Evolutionary conservation across 768 basidiomycete species (phyloP).

Genomic region (Panus rudis): DNA sequence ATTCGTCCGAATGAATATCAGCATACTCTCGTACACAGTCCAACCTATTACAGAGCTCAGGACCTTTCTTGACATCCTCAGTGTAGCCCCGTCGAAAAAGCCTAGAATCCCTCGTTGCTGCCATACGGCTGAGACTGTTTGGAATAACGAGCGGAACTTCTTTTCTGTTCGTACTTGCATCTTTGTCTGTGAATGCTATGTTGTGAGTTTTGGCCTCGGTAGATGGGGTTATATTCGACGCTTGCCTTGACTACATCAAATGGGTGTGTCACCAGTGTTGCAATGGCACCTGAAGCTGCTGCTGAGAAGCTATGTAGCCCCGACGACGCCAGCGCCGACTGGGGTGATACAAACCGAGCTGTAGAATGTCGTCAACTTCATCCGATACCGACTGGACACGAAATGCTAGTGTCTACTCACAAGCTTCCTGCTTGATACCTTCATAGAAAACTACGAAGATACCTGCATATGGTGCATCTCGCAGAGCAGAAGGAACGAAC

Average conservation of each 20-base stretch:
- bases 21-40: slow-evolving; percentile 80
- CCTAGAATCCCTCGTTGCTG: slow-evolving; percentile 77
- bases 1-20: slow-evolving; percentile 42
- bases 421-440: slow-evolving; percentile 66
- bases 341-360: slow-evolving; percentile 36
- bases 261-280: slow-evolving; percentile 82
- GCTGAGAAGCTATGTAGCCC: slow-evolving; percentile 59
- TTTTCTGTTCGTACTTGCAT: slow-evolving; percentile 84
- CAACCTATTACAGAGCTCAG: slow-evolving; percentile 87
- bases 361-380: slow-evolving; percentile 9
- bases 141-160: slow-evolving; percentile 9
- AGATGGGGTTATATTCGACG: background rate
- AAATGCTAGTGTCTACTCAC: slow-evolving; percentile 28
- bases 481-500: slow-evolving; percentile 78
- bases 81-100: slow-evolving; percentile 80
- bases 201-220: background rate
- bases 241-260: slow-evolving; percentile 89
- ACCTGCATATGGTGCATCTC: slow-evolving; percentile 93
- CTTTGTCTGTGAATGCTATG: slow-evolving; percentile 57
- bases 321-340: slow-evolving; percentile 39
- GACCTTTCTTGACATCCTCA: slow-evolving; percentile 82
- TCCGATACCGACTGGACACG: background rate
- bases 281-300: slow-evolving; percentile 75
- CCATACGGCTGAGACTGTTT: slow-evolving; percentile 1
- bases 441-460: slow-evolving; percentile 87